Base-by-base conservation (phyloP, 2,329 filamentous ascomycete species). In the Coniella lustricola region DNA sequence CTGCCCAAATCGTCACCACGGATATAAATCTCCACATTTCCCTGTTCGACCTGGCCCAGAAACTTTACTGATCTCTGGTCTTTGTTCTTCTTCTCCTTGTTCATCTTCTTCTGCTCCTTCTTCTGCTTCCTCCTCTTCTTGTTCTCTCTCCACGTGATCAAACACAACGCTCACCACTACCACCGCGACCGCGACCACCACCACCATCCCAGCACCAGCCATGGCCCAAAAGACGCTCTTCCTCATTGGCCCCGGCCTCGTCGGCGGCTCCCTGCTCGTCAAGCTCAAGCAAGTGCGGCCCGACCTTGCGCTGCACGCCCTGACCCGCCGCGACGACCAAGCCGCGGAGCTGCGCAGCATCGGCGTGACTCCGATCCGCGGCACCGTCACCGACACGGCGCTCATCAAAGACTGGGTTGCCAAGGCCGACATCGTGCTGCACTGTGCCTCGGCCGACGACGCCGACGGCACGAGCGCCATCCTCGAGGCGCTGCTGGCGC, bases 361-460 rank as follows among this genome's bases (percentile, higher is more conserved):
- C 10, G 51, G 51, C 7, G 50, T 53, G 13, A 48, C 44, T 36
- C 51, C 51, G 4, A 31, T 53, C 18, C 48, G 44, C 29, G 51
- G 51, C 16, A 44, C 48, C 13, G 8, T 53, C 4, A 43, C 45
- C 3, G 48, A 53, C 20, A 20, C 36, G 20, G 14, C 18, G 21
- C 33, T 44, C 20, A 50, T 53, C 25, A 53, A 48, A 33, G 48
- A 53, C 16, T 53, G 51, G 51, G 33, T 29, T 0, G 36, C 48
- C 44, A 50, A 53, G 48, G 44, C 44, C 35, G 51, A 53, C 41
- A 48, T 53, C 12, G 42, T 53, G 20, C 41, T 53, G 32, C 51
- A 53, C 40, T 25, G 48, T 2, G 51, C 51, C n/a, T 53, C 51
- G 0, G 51, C 51, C 3, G 51, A 53, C 29, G 48, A 53, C 16